Percentiles rank a stretch among this genome's conserved stretches.
Conservation (phyloP, 179 eudicot genomes). For the Patellifolia procumbens region DNA sequence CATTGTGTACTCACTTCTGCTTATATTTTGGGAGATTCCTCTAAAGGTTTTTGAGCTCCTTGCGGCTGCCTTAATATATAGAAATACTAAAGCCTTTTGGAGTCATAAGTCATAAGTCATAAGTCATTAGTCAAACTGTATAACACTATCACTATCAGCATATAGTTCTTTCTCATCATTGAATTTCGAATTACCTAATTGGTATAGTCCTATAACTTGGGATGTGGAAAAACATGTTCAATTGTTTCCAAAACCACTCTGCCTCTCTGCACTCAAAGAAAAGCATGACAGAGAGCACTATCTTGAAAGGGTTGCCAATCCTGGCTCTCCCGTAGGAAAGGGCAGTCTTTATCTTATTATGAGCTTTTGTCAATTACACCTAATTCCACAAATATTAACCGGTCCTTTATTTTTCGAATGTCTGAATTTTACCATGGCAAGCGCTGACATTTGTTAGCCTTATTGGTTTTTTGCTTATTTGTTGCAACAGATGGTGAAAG, state of each 20-base stretch:
- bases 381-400: background rate
- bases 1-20: no score
- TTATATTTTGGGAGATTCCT: background rate
- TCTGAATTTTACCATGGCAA: background rate
- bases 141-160: background rate
- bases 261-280: background rate
- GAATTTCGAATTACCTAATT: background rate
- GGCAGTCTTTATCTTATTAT: background rate
- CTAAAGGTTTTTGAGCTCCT: background rate
- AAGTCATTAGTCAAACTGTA: no score
- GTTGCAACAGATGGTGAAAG: slow-evolving; percentile 57
- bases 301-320: background rate
- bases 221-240: background rate
- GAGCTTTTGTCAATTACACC: background rate
- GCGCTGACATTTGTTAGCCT: background rate
- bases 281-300: background rate
- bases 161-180: background rate
- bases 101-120: no score
- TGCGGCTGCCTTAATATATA: background rate
- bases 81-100: background rate
- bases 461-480: background rate
- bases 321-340: no score
- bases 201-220: background rate
- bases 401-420: background rate
- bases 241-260: background rate